Conservation (phyloP, 1,284 basidiomycete genomes). For the Filobasidium uniguttulatum region DNA sequence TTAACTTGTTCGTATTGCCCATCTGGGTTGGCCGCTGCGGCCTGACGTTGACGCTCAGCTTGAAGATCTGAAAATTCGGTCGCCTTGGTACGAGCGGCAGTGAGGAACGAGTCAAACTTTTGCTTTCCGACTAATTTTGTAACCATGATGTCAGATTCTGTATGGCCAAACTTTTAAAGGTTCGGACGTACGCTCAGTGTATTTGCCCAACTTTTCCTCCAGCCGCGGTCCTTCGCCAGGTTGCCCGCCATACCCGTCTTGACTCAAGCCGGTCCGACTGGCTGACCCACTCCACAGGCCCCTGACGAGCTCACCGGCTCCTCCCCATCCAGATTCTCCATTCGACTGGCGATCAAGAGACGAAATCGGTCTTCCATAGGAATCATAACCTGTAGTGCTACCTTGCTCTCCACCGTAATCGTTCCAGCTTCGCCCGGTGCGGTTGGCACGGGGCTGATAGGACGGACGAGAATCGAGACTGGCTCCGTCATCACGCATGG, state of each 20-base stretch:
- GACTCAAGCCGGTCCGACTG: too few species aligned
- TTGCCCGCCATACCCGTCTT: neutral
- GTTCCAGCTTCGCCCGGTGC: neutral
- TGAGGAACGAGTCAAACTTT: constrained; percentile 11
- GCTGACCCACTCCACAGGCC: too few species aligned
- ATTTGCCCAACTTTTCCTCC: constrained; percentile 13
- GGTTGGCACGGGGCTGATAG: constrained; percentile 9
- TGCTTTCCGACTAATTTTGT: constrained; percentile 9
- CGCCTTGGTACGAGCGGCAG: constrained; percentile 4
- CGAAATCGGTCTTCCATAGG: neutral
- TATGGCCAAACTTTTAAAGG: neutral
- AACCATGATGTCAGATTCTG: neutral
- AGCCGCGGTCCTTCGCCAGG: constrained; percentile 3
- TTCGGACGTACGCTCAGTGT: constrained; percentile 1
- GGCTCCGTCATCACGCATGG: neutral
- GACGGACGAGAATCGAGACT: neutral
- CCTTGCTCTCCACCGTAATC: neutral
- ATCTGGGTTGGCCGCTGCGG: neutral
- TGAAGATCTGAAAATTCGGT: constrained; percentile 8
- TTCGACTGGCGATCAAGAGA: neutral
- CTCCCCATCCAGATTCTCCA: neutral
- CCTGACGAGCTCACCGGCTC: too few species aligned
- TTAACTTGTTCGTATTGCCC: neutral
- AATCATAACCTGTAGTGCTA: constrained; percentile 1
- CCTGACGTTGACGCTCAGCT: constrained; percentile 1